Conservation (phyloP, 345 rosid genomes). For the Adansonia digitata region DNA sequence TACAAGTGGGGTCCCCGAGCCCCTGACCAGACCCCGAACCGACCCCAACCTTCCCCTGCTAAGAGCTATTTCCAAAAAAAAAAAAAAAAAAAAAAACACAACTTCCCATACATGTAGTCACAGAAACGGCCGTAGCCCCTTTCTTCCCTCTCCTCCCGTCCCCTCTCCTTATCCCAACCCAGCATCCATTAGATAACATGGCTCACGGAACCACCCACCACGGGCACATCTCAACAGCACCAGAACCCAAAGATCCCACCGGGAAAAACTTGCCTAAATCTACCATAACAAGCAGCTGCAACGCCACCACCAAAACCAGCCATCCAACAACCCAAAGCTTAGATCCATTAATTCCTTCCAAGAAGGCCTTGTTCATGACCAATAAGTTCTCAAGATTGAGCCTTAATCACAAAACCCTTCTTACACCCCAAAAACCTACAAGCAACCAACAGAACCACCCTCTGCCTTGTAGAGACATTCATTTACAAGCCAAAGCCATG, state of each 20-base stretch:
- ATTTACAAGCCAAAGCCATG: slow-evolving; percentile 50
- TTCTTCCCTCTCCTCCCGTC: neutral
- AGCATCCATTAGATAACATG: slow-evolving; percentile 25
- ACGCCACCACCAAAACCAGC: too few species aligned
- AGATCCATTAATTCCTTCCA: neutral
- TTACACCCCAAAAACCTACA: neutral
- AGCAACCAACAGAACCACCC: slow-evolving; percentile 1
- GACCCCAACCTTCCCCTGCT: too few species aligned
- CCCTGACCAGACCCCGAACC: too few species aligned
- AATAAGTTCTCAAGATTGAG: slow-evolving; percentile 1
- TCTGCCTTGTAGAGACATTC: slow-evolving; percentile 21
- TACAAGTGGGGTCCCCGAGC: too few species aligned
- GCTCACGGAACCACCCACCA: slow-evolving; percentile 29
- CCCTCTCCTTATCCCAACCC: neutral
- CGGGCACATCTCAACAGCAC: slow-evolving; percentile 17
- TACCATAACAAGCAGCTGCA: too few species aligned
- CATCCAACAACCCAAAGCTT: neutral
- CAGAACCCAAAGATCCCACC: slow-evolving; percentile 1
- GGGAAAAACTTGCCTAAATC: neutral
- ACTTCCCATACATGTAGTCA: too few species aligned
- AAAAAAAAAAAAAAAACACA: too few species aligned
- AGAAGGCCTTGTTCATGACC: slow-evolving; percentile 4
- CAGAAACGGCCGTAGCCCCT: too few species aligned
- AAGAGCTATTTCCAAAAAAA: too few species aligned
- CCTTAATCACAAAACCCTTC: slow-evolving; percentile 9